A percentile compares a stretch with the other conserved stretches of the same genome.
phyloP scores from a whole-genome alignment of 1,284 basidiomycete genomes.

The Malassezia arunalokei region DNA sequence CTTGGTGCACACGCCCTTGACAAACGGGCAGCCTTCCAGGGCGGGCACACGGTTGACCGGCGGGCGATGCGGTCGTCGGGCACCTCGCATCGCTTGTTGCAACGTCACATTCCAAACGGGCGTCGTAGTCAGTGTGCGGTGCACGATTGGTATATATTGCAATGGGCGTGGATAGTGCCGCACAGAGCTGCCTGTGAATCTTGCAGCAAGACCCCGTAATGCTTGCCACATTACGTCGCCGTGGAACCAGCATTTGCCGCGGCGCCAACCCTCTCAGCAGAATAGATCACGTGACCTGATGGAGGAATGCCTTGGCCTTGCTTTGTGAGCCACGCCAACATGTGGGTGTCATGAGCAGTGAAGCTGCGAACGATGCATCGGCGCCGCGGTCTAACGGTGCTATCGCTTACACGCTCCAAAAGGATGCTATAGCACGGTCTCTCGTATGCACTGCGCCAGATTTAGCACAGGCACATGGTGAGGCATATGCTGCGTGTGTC shows the following conservation, averaged over 20 bases:
- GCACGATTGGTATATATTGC: background rate
- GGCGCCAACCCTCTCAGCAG: no score
- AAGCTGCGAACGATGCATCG: background rate
- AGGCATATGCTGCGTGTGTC: background rate
- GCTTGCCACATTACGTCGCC: conserved; percentile 40
- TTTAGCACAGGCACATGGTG: background rate
- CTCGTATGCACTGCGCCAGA: background rate
- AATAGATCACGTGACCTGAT: no score
- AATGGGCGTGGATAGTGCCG: background rate
- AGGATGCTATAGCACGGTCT: background rate
- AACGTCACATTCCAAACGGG: conserved; percentile 27
- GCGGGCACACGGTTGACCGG: conserved; percentile 43
- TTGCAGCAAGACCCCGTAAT: background rate
- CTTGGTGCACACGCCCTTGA: conserved; percentile 43
- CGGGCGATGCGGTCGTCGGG: conserved; percentile 44
- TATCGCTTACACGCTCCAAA: background rate
- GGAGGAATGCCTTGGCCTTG: no score
- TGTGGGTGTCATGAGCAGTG: background rate
- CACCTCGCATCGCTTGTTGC: conserved; percentile 42
- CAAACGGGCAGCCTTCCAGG: conserved; percentile 38
- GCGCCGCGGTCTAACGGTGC: background rate
- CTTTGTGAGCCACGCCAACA: no score
- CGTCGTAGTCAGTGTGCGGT: conserved; percentile 30
- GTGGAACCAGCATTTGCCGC: no score
- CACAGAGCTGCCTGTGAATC: background rate